Conservation (phyloP, 805 yeast species). For the Myxozyma sirexii region DNA sequence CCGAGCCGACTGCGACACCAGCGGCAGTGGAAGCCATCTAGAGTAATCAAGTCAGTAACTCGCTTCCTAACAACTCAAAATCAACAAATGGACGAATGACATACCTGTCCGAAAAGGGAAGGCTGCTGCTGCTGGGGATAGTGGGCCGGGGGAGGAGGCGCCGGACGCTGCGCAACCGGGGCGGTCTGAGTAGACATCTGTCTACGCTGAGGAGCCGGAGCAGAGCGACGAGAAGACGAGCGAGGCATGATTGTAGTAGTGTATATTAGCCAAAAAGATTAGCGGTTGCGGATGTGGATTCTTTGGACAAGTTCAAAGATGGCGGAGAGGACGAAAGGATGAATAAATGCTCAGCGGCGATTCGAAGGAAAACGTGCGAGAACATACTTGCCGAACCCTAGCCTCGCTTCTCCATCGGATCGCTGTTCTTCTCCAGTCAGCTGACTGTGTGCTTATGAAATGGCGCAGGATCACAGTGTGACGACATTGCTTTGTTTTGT, state of each 20-base stretch:
- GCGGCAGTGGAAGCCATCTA: conserved; percentile 99
- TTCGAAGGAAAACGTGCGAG: conserved; percentile 8
- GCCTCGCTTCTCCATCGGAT: background rate
- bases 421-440: background rate
- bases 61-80: background rate
- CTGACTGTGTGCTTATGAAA: background rate
- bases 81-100: background rate
- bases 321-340: background rate
- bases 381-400: background rate
- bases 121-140: conserved; percentile 49
- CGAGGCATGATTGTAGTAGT: conserved; percentile 33
- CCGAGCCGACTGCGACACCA: conserved; percentile 98
- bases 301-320: background rate
- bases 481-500: too few species aligned
- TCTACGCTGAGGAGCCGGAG: conserved; percentile 52
- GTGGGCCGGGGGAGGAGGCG: conserved; percentile 49
- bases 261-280: background rate
- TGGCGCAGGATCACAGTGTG: too few species aligned
- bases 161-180: conserved; percentile 49
- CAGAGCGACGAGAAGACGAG: conserved; percentile 36
- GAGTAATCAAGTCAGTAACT: background rate
- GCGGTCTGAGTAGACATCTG: conserved; percentile 74
- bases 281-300: background rate
- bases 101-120: conserved; percentile 48
- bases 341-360: background rate